These are phyloP conservation scores for Gentiana macrophylla DNA, from an alignment of 257 asterid genomes.

Conservation along the genomic window DNA sequence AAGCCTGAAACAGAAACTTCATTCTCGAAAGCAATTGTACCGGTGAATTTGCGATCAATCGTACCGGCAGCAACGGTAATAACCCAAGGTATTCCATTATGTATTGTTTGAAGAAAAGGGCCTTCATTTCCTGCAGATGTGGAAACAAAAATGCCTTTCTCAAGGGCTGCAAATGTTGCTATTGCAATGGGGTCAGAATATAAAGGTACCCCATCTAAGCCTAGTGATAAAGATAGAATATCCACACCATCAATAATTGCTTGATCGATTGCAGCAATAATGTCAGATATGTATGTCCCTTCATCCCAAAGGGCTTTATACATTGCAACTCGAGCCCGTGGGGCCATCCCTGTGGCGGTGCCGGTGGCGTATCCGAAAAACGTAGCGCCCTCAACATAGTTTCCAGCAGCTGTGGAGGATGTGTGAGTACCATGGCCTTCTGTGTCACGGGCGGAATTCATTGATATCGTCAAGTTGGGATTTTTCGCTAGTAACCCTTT, in stretches of 20 bases:
- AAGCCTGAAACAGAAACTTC: constrained; percentile 31
- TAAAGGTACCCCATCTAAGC: constrained; percentile 30
- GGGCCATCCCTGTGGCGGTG: constrained; percentile 49
- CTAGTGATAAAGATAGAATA: constrained; percentile 51
- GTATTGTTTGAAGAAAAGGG: constrained; percentile 28
- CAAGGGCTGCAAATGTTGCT: constrained; percentile 62
- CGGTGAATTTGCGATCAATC: constrained; percentile 41
- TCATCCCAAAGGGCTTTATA: constrained; percentile 61
- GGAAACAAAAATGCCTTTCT: constrained; percentile 60
- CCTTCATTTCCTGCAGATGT: constrained; percentile 70
- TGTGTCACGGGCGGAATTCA: constrained; percentile 52
- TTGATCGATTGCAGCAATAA: constrained; percentile 61
- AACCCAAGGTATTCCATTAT: constrained; percentile 73
- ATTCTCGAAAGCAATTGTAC: constrained; percentile 32
- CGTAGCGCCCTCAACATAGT: constrained; percentile 31
- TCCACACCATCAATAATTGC: constrained; percentile 57
- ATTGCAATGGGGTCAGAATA: constrained; percentile 49
- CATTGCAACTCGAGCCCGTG: constrained; percentile 51
- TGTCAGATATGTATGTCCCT: constrained; percentile 35
- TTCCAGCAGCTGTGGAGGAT: constrained; percentile 63
- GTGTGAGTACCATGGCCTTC: constrained; percentile 81
- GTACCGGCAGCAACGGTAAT: constrained; percentile 67
- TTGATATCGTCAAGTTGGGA: constrained; percentile 41
- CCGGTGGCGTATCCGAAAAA: constrained; percentile 61
- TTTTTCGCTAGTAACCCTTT: constrained; percentile 42